Percentiles rank a stretch among this genome's conserved stretches.
Conservation (phyloP, 495 filamentous ascomycete species). For the Xylaria cubensis region DNA sequence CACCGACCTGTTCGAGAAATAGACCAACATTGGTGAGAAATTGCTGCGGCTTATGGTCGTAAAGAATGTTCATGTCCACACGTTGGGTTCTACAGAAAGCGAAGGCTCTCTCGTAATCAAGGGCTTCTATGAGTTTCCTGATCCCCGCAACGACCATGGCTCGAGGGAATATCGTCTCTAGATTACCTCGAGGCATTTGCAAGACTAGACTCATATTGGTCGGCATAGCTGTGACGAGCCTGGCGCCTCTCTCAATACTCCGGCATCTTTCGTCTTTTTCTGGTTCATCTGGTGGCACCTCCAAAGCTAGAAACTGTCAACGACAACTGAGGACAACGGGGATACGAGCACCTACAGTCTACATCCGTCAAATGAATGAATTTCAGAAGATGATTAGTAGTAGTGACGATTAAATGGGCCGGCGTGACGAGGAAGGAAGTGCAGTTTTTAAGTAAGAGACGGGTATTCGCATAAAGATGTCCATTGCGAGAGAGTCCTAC, state of each 20-base stretch:
- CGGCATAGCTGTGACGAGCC: slow-evolving; percentile 88
- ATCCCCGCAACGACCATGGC: slow-evolving; percentile 92
- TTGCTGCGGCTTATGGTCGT: slow-evolving; percentile 84
- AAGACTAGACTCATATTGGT: slow-evolving; percentile 80
- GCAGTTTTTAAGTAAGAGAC: slow-evolving; percentile 77
- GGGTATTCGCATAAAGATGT: slow-evolving; percentile 77
- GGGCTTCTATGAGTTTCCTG: slow-evolving; percentile 74
- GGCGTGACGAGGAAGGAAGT: slow-evolving; percentile 86
- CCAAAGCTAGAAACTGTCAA: slow-evolving; percentile 61
- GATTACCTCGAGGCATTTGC: slow-evolving; percentile 93
- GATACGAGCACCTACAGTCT: slow-evolving; percentile 60
- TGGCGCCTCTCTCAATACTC: slow-evolving; percentile 87
- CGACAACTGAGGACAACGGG: slow-evolving; percentile 25
- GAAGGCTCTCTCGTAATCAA: slow-evolving; percentile 84
- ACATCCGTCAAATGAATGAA: slow-evolving; percentile 80
- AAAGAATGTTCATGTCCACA: slow-evolving; percentile 98
- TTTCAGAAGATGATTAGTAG: slow-evolving; percentile 87
- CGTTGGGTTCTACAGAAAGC: slow-evolving; percentile 86
- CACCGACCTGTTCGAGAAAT: slow-evolving; percentile 87
- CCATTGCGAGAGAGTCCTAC: slow-evolving; percentile 77
- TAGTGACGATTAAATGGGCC: slow-evolving; percentile 89
- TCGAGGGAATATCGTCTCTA: slow-evolving; percentile 93
- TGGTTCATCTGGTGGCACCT: slow-evolving; percentile 85
- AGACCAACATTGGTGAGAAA: slow-evolving; percentile 77
- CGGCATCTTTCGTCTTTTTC: slow-evolving; percentile 92